Conservation (phyloP, 371 early-diverging fungal genomes). For the Apophysomyces sp. region DNA sequence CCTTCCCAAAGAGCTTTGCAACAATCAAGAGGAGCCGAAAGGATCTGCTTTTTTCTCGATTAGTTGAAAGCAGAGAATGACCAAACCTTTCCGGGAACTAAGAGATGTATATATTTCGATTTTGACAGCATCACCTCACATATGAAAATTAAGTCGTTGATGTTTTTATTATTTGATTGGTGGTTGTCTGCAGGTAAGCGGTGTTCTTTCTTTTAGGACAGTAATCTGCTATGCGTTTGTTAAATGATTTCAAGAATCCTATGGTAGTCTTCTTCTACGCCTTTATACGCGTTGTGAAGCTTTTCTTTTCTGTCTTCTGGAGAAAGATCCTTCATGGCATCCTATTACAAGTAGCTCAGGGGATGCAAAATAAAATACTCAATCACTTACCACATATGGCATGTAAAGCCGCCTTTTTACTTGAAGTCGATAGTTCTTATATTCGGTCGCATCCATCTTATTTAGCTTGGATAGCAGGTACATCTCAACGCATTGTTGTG, state of each 20-base stretch:
- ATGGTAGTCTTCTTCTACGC: slow-evolving; percentile 80
- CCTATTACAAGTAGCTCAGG: slow-evolving; percentile 29
- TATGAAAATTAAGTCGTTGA: too few relatives aligned
- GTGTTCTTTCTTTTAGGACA: background rate
- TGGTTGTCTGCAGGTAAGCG: too few relatives aligned
- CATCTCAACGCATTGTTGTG: slow-evolving; percentile 79
- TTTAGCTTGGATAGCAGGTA: slow-evolving; percentile 60
- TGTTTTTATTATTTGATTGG: background rate
- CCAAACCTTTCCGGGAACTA: too few relatives aligned
- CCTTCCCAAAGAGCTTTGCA: too few relatives aligned
- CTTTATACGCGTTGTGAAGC: slow-evolving; percentile 71
- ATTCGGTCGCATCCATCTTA: slow-evolving; percentile 46
- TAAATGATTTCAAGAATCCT: slow-evolving; percentile 61
- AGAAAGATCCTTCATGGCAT: slow-evolving; percentile 64
- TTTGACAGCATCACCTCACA: too few relatives aligned
- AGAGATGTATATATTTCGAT: too few relatives aligned
- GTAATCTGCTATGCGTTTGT: background rate
- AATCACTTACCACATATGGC: slow-evolving; percentile 63
- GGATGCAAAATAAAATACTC: background rate
- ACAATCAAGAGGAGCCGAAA: too few relatives aligned
- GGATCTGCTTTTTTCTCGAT: too few relatives aligned
- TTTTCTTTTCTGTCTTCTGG: slow-evolving; percentile 66
- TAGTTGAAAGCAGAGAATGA: too few relatives aligned
- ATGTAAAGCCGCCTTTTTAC: slow-evolving; percentile 82
- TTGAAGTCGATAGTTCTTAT: slow-evolving; percentile 67